Percentiles rank a stretch among this genome's conserved stretches.
Conservation (phyloP, 805 yeast genomes). For the Metschnikowia lochheadii region DNA sequence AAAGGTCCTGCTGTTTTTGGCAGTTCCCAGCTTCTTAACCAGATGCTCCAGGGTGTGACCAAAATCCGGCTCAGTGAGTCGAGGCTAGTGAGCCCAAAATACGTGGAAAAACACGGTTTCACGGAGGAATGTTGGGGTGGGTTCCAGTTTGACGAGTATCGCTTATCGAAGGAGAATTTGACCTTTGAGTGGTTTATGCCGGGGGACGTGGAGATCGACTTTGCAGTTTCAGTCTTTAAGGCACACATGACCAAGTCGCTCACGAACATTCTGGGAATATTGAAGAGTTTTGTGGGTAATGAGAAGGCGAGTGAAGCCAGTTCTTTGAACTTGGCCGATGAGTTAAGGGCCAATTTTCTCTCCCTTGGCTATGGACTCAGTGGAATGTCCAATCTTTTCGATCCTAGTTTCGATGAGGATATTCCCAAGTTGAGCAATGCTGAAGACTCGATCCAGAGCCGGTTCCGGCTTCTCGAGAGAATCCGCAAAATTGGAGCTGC, state of each 20-base stretch:
- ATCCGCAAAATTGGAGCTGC: slow-evolving; percentile 24
- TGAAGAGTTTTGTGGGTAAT: slow-evolving; percentile 18
- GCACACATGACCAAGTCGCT: slow-evolving; percentile 43
- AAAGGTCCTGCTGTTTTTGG: slow-evolving; percentile 62
- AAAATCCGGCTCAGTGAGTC: slow-evolving; percentile 56
- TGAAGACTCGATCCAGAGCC: slow-evolving; percentile 30
- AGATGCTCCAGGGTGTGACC: slow-evolving; percentile 59
- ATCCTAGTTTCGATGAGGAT: slow-evolving; percentile 59
- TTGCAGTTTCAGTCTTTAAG: slow-evolving; percentile 59
- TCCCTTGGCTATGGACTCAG: slow-evolving; percentile 58
- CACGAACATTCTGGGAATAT: slow-evolving; percentile 35
- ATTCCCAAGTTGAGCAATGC: slow-evolving; percentile 33
- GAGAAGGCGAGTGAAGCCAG: slow-evolving; percentile 13
- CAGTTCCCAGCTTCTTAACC: slow-evolving; percentile 61
- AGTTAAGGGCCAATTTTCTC: slow-evolving; percentile 49
- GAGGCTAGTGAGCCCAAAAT: slow-evolving; percentile 48
- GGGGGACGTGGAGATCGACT: slow-evolving; percentile 45
- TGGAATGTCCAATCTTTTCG: slow-evolving; percentile 70
- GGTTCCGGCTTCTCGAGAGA: slow-evolving; percentile 32
- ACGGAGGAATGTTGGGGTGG: slow-evolving; percentile 71
- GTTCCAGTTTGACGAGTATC: slow-evolving; percentile 50
- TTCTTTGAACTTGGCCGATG: slow-evolving; percentile 43
- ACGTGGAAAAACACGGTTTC: slow-evolving; percentile 33
- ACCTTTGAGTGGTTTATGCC: slow-evolving; percentile 78
- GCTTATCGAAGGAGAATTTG: slow-evolving; percentile 48